Base-by-base conservation (phyloP, 352 stramenopile species). In the Salisapilia sapeloensis region DNA sequence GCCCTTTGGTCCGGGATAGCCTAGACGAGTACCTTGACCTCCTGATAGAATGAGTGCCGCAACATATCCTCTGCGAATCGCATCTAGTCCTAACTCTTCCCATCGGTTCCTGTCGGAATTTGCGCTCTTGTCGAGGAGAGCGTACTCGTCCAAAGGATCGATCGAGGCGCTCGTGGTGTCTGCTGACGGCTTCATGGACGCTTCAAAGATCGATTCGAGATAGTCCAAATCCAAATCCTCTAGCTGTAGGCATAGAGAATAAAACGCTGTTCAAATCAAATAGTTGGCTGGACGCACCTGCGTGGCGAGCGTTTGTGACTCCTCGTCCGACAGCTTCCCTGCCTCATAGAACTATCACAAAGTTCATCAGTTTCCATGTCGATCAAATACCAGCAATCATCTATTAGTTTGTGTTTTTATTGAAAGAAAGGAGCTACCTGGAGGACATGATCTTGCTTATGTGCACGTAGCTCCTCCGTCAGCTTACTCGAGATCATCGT, bases 1-100 rank as follows among this genome's bases (percentile, higher is more conserved):
- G 28, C 91, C 91, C 56, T 99, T 99, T 14, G 94, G 89, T 0
- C 86, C 83, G 19, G 82, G 43, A 60, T 96, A 98, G 28, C 93
- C 93, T n/a, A 99, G 59, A 8, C 95, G 74, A 15, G 94, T 98
- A 38, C 95, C 95, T 59, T 98, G 92, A 16, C 93, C 93, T 23
- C 94, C 94, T 24, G 69, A 69, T 31, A 98, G 56, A 3, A 98
- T 64, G 13, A 99, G 41, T 29, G 90, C 81, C n/a, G 87, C 93
- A 4, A 99, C 82, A 48, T 97, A 25, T 12, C 83, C 74, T 4
- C 64, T 40, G 25, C 33, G 35, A 13, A 98, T 85, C 4, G 89
- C 90, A 12, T 91, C 50, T 1, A 92, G 54, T 1, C 78, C 83
- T 4, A 42, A 46, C 18, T 42, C 19, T 17, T 34, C 33, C 72